Conservation (phyloP, 2,329 filamentous ascomycete genomes). For the Alternaria novae-zelandiae region DNA sequence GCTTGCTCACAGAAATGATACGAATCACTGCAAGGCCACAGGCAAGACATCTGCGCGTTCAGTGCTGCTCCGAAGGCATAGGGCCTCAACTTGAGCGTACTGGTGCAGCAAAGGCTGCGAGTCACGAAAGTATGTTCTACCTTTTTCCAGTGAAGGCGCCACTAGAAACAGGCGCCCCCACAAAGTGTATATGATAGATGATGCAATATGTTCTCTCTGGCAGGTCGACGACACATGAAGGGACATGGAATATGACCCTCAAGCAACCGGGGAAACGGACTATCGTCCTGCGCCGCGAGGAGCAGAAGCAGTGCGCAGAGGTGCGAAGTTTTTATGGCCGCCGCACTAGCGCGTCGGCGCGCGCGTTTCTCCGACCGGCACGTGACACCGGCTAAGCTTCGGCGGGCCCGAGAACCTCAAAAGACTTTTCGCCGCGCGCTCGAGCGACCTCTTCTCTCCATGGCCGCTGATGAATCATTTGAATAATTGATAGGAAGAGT, state of each 20-base stretch:
- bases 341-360: constrained; percentile 3
- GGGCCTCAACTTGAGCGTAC: not conserved
- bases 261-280: constrained; percentile 81
- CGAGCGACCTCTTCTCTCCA: constrained; percentile 8
- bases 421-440: not conserved
- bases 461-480: constrained; percentile 47
- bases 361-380: constrained; percentile 4
- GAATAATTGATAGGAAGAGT: constrained; percentile 19
- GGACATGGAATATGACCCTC: constrained; percentile 58
- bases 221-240: constrained; percentile 78
- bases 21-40: not conserved
- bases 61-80: not conserved
- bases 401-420: not conserved
- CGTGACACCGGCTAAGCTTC: constrained; percentile 9
- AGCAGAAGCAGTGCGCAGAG: constrained; percentile 57
- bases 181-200: constrained; percentile 53
- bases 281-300: constrained; percentile 79
- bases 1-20: not conserved
- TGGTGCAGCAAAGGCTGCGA: not conserved
- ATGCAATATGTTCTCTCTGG: constrained; percentile 79
- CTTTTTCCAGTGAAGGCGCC: constrained; percentile 51
- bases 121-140: constrained; percentile 59
- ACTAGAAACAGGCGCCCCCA: constrained; percentile 39
- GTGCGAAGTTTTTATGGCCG: constrained; percentile 30
- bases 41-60: not conserved